Conservation (phyloP, 2,329 filamentous ascomycete species). For the Hysterium pulicare region DNA sequence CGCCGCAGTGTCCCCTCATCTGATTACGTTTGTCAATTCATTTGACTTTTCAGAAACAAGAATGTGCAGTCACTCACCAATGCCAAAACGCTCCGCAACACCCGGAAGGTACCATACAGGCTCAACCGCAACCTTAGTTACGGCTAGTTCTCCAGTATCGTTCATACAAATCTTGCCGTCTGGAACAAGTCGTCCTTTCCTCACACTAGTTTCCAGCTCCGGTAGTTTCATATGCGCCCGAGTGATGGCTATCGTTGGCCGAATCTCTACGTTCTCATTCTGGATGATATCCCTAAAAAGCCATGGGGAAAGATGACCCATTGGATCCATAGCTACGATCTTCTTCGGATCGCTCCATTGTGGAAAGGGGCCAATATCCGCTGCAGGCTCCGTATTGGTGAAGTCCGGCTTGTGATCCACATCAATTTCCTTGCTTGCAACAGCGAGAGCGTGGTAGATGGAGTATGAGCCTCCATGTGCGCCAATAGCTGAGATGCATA, state of each 20-base stretch:
- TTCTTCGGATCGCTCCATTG: conserved; percentile 89
- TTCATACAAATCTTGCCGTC: conserved; percentile 93
- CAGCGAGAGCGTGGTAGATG: conserved; percentile 89
- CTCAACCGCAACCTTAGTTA: conserved; percentile 96
- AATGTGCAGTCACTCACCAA: conserved; percentile 53
- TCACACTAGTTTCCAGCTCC: conserved; percentile 86
- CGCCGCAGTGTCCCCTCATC: conserved; percentile 85
- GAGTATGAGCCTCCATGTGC: conserved; percentile 89
- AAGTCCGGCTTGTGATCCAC: conserved; percentile 75
- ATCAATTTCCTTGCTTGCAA: conserved; percentile 85
- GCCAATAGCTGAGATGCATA: conserved; percentile 53
- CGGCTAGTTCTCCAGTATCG: conserved; percentile 77
- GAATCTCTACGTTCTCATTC: conserved; percentile 76
- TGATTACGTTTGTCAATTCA: conserved; percentile 29
- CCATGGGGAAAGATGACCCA: conserved; percentile 82
- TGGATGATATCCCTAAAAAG: conserved; percentile 76
- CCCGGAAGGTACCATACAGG: conserved; percentile 63
- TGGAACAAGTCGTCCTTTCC: conserved; percentile 66
- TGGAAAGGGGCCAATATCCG: conserved; percentile 79
- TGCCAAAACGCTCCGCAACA: conserved; percentile 87
- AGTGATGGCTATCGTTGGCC: conserved; percentile 88
- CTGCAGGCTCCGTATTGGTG: conserved; percentile 89
- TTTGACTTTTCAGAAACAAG: background rate
- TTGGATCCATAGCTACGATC: conserved; percentile 96
- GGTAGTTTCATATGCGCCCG: conserved; percentile 96